A percentile compares a stretch with the other conserved stretches of the same genome.
These are phyloP conservation scores for Apodospora peruviana DNA, from an alignment of 495 filamentous ascomycete genomes.

Conservation along the genomic window DNA sequence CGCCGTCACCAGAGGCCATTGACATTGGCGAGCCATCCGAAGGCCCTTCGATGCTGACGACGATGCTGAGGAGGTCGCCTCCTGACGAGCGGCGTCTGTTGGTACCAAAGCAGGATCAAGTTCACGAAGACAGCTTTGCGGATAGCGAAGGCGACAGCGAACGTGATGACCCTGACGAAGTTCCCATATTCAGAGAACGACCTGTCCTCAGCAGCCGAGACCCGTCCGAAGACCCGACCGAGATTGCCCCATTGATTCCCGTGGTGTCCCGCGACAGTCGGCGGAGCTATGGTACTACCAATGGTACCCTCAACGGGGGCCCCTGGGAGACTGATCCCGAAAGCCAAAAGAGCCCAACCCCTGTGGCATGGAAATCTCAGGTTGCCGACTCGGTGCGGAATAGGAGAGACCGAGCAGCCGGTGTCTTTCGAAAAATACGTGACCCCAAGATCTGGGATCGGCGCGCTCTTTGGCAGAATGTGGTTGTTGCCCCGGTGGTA, in stretches of 20 bases:
- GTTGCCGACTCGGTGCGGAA: slow-evolving; percentile 5
- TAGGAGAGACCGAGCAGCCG: slow-evolving; percentile 1
- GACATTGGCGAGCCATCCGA: slow-evolving; percentile 24
- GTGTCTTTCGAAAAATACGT: slow-evolving; percentile 15
- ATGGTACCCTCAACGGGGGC: slow-evolving; percentile 5
- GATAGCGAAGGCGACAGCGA: slow-evolving; percentile 21
- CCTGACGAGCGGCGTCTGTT: slow-evolving; percentile 20
- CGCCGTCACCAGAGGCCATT: slow-evolving; percentile 42
- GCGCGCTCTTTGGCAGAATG: slow-evolving; percentile 56
- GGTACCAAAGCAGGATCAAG: slow-evolving; percentile 6
- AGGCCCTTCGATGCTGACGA: slow-evolving; percentile 56
- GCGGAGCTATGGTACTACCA: slow-evolving; percentile 16
- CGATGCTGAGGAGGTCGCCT: slow-evolving; percentile 55
- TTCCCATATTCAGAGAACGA: neutral
- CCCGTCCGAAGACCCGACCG: slow-evolving; percentile 19
- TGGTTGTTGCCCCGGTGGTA: slow-evolving; percentile 58
- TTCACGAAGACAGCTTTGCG: slow-evolving; percentile 14
- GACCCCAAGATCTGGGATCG: slow-evolving; percentile 71
- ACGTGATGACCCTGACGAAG: slow-evolving; percentile 4
- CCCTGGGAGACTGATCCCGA: slow-evolving; percentile 31
- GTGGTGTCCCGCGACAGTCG: slow-evolving; percentile 18
- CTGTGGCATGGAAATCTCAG: slow-evolving; percentile 12
- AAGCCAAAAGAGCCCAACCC: slow-evolving; percentile 28
- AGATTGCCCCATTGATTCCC: slow-evolving; percentile 33
- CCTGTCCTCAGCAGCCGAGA: slow-evolving; percentile 4